phyloP scores from a whole-genome alignment of 2,329 filamentous ascomycete species.

The Ophiobolus disseminans region DNA sequence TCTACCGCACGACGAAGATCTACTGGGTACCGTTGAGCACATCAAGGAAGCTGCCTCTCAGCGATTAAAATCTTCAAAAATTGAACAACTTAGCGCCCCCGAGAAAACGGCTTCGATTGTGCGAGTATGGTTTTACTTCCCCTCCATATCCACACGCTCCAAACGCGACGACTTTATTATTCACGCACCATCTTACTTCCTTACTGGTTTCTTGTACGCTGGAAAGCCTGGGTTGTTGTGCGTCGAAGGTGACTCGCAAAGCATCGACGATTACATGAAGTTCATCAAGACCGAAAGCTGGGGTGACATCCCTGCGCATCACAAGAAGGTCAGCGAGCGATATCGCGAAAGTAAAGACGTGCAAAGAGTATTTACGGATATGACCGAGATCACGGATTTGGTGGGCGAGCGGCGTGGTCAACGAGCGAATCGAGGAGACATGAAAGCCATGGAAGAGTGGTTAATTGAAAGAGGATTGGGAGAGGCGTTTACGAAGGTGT shows the following conservation, averaged over 20 bases:
- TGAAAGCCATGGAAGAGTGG: slow-evolving; percentile 62
- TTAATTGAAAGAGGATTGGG: slow-evolving; percentile 55
- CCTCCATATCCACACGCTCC: slow-evolving; percentile 65
- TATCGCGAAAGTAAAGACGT: slow-evolving; percentile 52
- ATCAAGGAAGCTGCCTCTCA: slow-evolving; percentile 26
- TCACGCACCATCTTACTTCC: slow-evolving; percentile 58
- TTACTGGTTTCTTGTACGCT: slow-evolving; percentile 67
- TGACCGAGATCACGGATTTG: slow-evolving; percentile 63
- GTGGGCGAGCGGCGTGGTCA: slow-evolving; percentile 59
- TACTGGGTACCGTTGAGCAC: slow-evolving; percentile 30
- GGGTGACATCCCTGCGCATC: slow-evolving; percentile 67
- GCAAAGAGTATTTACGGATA: slow-evolving; percentile 59
- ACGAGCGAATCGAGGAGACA: slow-evolving; percentile 60
- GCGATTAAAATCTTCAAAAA: slow-evolving; percentile 3
- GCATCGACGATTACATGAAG: slow-evolving; percentile 66
- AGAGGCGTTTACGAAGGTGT: slow-evolving; percentile 55
- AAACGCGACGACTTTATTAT: slow-evolving; percentile 66
- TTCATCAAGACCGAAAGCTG: slow-evolving; percentile 70
- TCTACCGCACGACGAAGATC: slow-evolving; percentile 17
- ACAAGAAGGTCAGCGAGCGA: slow-evolving; percentile 68
- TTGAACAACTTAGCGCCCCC: neutral
- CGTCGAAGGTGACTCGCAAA: slow-evolving; percentile 56
- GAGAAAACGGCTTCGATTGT: slow-evolving; percentile 43
- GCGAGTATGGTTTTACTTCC: slow-evolving; percentile 70
- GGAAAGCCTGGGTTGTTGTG: slow-evolving; percentile 66